Conservation (phyloP, 1,284 basidiomycete genomes). For the Cryptococcus depauperatus region DNA sequence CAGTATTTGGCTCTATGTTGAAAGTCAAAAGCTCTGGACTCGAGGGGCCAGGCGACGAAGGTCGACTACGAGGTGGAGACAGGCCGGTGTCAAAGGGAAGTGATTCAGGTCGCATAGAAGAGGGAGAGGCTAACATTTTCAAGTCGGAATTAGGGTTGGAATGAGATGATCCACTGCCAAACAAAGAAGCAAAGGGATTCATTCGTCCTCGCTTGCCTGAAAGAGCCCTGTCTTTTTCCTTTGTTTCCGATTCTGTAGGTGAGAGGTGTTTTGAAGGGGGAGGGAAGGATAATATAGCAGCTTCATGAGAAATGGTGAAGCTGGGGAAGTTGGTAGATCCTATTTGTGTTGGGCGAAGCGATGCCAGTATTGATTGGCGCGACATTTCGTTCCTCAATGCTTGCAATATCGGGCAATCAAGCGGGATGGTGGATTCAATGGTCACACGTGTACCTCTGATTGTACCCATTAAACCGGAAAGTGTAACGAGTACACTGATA, state of each 20-base stretch:
- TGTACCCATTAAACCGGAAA: slow-evolving; percentile 69
- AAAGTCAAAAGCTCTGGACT: slow-evolving; percentile 29
- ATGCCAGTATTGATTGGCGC: slow-evolving; percentile 43
- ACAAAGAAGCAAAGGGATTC: slow-evolving; percentile 42
- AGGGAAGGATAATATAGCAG: slow-evolving; percentile 58
- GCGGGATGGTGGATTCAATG: slow-evolving; percentile 48
- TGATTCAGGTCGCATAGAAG: not conserved
- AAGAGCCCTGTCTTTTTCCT: slow-evolving; percentile 19
- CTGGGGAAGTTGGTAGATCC: slow-evolving; percentile 50
- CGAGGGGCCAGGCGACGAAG: slow-evolving; percentile 42
- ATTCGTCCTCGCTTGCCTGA: slow-evolving; percentile 28
- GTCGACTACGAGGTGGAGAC: slow-evolving; percentile 52
- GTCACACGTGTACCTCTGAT: slow-evolving; percentile 42
- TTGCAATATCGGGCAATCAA: slow-evolving; percentile 55
- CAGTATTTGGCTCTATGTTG: slow-evolving; percentile 20
- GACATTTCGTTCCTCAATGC: slow-evolving; percentile 54
- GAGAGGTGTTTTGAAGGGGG: slow-evolving; percentile 43
- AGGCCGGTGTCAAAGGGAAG: slow-evolving; percentile 34
- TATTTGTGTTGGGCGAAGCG: slow-evolving; percentile 32
- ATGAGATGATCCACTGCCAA: slow-evolving; percentile 19
- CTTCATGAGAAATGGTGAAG: slow-evolving; percentile 51
- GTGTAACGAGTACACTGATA: slow-evolving; percentile 54
- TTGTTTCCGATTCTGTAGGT: slow-evolving; percentile 8
- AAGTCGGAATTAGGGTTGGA: slow-evolving; percentile 4
- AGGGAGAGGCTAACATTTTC: slow-evolving; percentile 33